Evolutionary conservation across 2,329 filamentous ascomycete genomes (phyloP).

Genomic region (Pestalotiopsis sp.): DNA sequence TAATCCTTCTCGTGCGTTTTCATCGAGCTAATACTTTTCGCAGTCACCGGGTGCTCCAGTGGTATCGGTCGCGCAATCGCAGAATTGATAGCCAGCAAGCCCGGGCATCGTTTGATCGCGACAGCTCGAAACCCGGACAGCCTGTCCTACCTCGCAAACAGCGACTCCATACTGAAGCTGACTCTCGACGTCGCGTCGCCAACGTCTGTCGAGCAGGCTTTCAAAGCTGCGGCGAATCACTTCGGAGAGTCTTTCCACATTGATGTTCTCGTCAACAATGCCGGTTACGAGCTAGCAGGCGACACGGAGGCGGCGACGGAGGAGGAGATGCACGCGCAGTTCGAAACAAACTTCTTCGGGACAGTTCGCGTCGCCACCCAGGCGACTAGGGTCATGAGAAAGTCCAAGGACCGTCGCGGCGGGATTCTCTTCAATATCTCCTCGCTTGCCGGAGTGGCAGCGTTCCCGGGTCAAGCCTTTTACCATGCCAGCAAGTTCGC

Average conservation of each 20-base stretch:
- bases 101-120: neutral
- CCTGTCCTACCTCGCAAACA: neutral
- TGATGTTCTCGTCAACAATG: conserved; percentile 42
- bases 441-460: conserved; percentile 20
- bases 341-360: conserved; percentile 4
- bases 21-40: neutral
- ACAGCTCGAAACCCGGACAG: neutral
- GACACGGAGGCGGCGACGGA: neutral
- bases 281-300: conserved; percentile 23
- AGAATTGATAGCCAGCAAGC: neutral
- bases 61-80: neutral
- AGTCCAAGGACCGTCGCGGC: neutral
- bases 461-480: conserved; percentile 22
- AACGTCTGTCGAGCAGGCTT: neutral
- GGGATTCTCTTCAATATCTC: conserved; percentile 24
- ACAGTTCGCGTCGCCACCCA: neutral
- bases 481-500: conserved; percentile 27
- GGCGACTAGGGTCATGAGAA: neutral
- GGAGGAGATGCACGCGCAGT: neutral
- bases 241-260: conserved; percentile 17
- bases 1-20: rapidly evolving
- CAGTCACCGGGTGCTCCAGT: neutral
- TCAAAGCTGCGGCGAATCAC: neutral
- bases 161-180: neutral
- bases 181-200: neutral